Evolutionary conservation across 2,329 filamentous ascomycete species (phyloP), one percentile per base, ranked within the genome.

Genomic region (Ophiognomonia clavigignenti-juglandacearum): DNA sequence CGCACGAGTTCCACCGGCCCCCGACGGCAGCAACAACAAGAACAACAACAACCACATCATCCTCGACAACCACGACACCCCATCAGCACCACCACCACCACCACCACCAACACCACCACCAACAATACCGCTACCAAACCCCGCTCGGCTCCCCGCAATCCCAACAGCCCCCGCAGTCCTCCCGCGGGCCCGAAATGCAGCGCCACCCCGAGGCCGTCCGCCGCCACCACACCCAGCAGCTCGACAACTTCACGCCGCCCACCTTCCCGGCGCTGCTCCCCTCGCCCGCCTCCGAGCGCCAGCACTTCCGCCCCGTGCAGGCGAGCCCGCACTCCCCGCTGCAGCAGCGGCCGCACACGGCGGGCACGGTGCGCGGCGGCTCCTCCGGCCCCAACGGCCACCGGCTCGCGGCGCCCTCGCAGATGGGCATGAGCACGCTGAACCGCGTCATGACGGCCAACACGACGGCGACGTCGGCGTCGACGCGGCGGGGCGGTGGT

Each of bases 241-340:
- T n/a, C 4, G 51, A 53, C 13, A 63, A 67, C 18, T 63, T 71
- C 37, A 59, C 68, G 2, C 63, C 65, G 1, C 70, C 70, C 0
- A 57, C 57, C 4, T 58, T 72, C 14, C 67, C 66, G 0, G 63
- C 51, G 8, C 51, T 69, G 2, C 61, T 75, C 19, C 70, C 71
- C 1, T 75, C 73, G 4, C 75, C 75, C 3, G 66, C 67, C 16
- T 77, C 74, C 0, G 76, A 80, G 18, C 67, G 70, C 44, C 80
- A 83, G 52, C 76, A 71, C 54, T 84, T 82, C 62, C 76, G 74
- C 10, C 80, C 81, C 0, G 80, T 84, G 2, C 74, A 75, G 37
- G 80, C 80, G 13, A 82, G 75, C 37, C 80, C 80, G 4, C 75
- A 84, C 54, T 84, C 80, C 5, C 80, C 81, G 11, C 64, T 84